These are phyloP conservation scores for Ganoderma meredithae DNA, from an alignment of 1,284 basidiomycete genomes.

Conservation along the genomic window DNA sequence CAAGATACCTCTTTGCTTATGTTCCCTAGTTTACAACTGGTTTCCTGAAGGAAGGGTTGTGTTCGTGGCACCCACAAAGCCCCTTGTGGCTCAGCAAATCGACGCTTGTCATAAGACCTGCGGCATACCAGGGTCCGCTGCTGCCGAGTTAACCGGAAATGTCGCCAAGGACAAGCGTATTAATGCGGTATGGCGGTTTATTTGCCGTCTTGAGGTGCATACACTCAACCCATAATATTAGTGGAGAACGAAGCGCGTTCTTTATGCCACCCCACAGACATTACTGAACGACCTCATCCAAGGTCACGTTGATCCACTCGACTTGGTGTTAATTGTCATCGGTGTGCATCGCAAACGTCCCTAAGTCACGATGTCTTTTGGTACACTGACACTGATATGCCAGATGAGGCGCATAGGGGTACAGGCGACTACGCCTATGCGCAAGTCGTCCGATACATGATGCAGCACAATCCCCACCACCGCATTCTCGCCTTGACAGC, in stretches of 20 bases:
- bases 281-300: constrained; percentile 87
- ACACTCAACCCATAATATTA: constrained; percentile 37
- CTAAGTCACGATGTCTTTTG: not conserved
- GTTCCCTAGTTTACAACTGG: constrained; percentile 83
- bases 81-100: constrained; percentile 95
- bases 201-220: constrained; percentile 4
- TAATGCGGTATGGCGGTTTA: constrained; percentile 61
- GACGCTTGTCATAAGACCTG: constrained; percentile 94
- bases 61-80: constrained; percentile 96
- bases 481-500: constrained; percentile 94
- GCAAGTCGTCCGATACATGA: constrained; percentile 88
- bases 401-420: constrained; percentile 96
- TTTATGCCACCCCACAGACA: constrained; percentile 99
- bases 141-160: constrained; percentile 88
- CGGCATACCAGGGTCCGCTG: constrained; percentile 90
- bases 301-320: constrained; percentile 78
- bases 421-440: constrained; percentile 95
- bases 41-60: constrained; percentile 94
- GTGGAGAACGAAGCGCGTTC: constrained; percentile 90
- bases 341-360: constrained; percentile 50
- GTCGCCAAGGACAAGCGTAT: constrained; percentile 58
- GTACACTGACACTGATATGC: constrained; percentile 5
- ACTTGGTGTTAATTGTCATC: constrained; percentile 85
- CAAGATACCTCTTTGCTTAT: not conserved
- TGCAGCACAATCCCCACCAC: constrained; percentile 94